Percentiles rank a stretch among this genome's conserved stretches.
Evolutionary conservation across 495 filamentous ascomycete species (phyloP).

Genomic region (Tetracladium setigerum): DNA sequence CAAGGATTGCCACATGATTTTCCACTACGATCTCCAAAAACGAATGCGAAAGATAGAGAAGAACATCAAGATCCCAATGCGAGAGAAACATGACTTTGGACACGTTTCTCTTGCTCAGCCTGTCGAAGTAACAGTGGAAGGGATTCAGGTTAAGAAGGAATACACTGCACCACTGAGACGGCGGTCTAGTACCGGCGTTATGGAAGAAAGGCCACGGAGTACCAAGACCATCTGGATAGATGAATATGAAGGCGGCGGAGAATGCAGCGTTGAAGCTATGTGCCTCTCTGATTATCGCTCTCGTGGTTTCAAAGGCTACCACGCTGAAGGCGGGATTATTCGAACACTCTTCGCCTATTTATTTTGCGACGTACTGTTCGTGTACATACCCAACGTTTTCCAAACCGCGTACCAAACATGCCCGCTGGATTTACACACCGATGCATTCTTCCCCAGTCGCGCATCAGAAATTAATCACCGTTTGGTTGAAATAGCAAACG

Average conservation of each 20-base stretch:
- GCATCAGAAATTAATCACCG: slow-evolving; percentile 85
- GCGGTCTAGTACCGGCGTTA: slow-evolving; percentile 1
- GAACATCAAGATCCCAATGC: slow-evolving; percentile 70
- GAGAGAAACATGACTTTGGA: slow-evolving; percentile 88
- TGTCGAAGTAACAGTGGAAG: slow-evolving; percentile 63
- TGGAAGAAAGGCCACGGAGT: slow-evolving; percentile 31
- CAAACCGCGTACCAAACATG: slow-evolving; percentile 92
- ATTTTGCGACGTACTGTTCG: slow-evolving; percentile 89
- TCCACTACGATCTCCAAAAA: slow-evolving; percentile 92
- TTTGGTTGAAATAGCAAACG: slow-evolving; percentile 75
- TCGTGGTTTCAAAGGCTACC: slow-evolving; percentile 89
- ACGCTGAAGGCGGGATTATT: slow-evolving; percentile 83
- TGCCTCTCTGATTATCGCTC: slow-evolving; percentile 78
- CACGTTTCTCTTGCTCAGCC: slow-evolving; percentile 72
- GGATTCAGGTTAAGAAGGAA: slow-evolving; percentile 53
- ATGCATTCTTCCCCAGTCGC: slow-evolving; percentile 82
- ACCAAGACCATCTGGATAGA: slow-evolving; percentile 87
- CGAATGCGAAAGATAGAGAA: slow-evolving; percentile 85
- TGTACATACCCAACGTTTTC: slow-evolving; percentile 94
- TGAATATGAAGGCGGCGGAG: slow-evolving; percentile 52
- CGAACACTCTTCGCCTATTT: slow-evolving; percentile 87
- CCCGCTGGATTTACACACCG: slow-evolving; percentile 86
- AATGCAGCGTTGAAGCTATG: slow-evolving; percentile 83
- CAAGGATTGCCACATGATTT: slow-evolving; percentile 78
- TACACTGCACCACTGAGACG: slow-evolving; percentile 25